Evolutionary conservation across 345 rosid species (phyloP).

Genomic region (Bruguiera sexangula): DNA sequence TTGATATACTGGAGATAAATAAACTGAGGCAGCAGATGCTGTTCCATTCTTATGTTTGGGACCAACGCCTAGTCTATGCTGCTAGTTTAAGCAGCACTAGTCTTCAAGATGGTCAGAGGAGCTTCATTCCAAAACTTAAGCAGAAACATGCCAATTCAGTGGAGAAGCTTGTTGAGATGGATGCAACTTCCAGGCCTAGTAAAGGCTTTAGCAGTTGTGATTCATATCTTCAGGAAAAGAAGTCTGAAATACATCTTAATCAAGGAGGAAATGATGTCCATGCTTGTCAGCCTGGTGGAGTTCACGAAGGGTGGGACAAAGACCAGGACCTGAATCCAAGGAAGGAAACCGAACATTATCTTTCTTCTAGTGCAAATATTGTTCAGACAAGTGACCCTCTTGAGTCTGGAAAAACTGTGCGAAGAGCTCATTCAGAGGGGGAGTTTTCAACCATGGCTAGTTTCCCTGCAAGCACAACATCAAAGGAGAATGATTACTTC

Average conservation of each 20-base stretch:
- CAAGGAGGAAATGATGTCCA: conserved; percentile 26
- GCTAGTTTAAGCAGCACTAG: conserved; percentile 9
- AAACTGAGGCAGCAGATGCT: conserved; percentile 19
- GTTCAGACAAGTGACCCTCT: conserved; percentile 31
- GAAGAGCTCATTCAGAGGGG: conserved; percentile 45
- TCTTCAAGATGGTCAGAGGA: conserved; percentile 32
- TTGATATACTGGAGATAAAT: conserved; percentile 27
- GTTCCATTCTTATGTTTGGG: conserved; percentile 22
- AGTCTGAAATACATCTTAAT: conserved; percentile 32
- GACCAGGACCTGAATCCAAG: conserved; percentile 30
- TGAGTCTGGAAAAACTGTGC: conserved; percentile 45
- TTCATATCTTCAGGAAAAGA: conserved; percentile 34
- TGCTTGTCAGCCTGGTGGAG: conserved; percentile 19
- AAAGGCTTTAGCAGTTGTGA: conserved; percentile 41
- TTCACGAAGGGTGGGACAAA: conserved; percentile 29
- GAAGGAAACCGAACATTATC: conserved; percentile 32
- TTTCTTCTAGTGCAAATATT: conserved; percentile 33
- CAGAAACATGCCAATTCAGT: conserved; percentile 36
- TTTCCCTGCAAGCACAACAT: conserved; percentile 28
- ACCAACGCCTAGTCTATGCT: conserved; percentile 15
- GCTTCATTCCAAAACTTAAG: conserved; percentile 32
- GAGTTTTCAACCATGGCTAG: conserved; percentile 38
- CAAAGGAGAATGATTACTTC: conserved; percentile 32
- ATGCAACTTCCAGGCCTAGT: conserved; percentile 29
- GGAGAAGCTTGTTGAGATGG: conserved; percentile 54